Conservation (phyloP, 495 filamentous ascomycete genomes). For the Lindgomyces ingoldianus region DNA sequence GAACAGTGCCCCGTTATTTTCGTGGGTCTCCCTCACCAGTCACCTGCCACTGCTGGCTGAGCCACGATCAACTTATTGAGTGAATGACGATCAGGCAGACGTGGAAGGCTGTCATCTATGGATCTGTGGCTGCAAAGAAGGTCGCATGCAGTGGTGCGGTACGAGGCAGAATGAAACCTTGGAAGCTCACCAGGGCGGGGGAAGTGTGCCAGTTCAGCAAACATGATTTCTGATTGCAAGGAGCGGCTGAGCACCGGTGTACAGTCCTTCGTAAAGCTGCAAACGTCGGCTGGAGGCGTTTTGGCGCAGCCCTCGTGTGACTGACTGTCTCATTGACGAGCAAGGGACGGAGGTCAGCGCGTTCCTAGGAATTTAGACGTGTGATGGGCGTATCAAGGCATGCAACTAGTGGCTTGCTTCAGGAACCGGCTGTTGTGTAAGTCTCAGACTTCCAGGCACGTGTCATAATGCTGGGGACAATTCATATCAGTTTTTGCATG, state of each 20-base stretch:
- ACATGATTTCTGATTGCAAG: too few relatives aligned
- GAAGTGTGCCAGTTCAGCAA: too few relatives aligned
- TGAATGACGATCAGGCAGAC: not conserved
- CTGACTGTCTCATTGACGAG: not conserved
- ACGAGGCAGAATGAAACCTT: not conserved
- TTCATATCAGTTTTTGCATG: not conserved
- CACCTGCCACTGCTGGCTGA: not conserved
- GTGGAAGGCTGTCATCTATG: not conserved
- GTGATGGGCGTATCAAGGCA: not conserved
- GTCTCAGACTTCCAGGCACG: too few relatives aligned
- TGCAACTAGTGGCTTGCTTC: not conserved
- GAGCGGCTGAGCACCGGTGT: not conserved
- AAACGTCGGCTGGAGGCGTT: not conserved
- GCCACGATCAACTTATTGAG: not conserved
- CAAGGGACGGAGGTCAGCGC: not conserved
- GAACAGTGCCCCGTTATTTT: not conserved
- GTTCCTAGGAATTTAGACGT: not conserved
- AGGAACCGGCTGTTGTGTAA: not conserved
- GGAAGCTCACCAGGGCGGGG: too few relatives aligned
- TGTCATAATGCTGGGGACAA: not conserved
- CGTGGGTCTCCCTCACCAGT: not conserved
- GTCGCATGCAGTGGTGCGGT: not conserved
- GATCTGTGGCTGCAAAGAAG: conserved; percentile 3
- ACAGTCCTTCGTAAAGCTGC: not conserved
- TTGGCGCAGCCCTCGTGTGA: not conserved